phyloP scores from a whole-genome alignment of 2,329 filamentous ascomycete species.

The Sporothrix curviconia region DNA sequence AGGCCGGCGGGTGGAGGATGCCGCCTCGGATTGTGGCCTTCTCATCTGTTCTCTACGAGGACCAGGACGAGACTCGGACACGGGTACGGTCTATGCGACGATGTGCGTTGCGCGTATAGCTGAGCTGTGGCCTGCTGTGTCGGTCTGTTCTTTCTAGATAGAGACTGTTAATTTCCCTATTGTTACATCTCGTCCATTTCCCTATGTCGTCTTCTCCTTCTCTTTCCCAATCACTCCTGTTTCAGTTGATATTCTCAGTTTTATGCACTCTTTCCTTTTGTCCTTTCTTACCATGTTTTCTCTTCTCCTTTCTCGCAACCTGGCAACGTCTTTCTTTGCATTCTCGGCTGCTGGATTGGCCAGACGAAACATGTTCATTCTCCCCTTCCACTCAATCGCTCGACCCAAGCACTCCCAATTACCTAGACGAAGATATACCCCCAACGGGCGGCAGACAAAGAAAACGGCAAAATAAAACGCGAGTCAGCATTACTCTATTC shows the following conservation, averaged over 20 bases:
- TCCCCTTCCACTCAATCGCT: not conserved
- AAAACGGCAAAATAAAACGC: not conserved
- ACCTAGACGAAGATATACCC: not conserved
- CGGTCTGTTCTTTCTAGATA: too few relatives aligned
- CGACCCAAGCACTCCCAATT: too few relatives aligned
- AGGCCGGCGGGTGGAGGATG: too few relatives aligned
- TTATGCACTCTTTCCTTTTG: not conserved
- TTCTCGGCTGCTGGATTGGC: conserved; percentile 19
- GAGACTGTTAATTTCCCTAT: too few relatives aligned
- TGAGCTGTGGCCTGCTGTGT: too few relatives aligned
- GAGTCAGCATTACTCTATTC: not conserved
- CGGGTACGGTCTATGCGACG: not conserved
- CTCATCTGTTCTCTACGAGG: conserved; percentile 2
- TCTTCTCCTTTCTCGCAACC: not conserved
- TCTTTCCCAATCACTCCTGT: not conserved
- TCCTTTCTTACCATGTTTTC: not conserved
- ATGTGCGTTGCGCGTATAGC: not conserved
- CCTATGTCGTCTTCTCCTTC: not conserved
- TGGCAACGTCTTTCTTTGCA: conserved; percentile 4
- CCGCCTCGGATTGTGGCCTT: too few relatives aligned
- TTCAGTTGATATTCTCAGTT: not conserved
- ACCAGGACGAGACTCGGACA: not conserved
- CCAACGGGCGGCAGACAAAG: not conserved
- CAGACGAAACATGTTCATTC: conserved; percentile 1
- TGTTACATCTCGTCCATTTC: not conserved